These are phyloP conservation scores for Venturia oleaginea DNA, from an alignment of 2,329 filamentous ascomycete species.

Conservation along the genomic window DNA sequence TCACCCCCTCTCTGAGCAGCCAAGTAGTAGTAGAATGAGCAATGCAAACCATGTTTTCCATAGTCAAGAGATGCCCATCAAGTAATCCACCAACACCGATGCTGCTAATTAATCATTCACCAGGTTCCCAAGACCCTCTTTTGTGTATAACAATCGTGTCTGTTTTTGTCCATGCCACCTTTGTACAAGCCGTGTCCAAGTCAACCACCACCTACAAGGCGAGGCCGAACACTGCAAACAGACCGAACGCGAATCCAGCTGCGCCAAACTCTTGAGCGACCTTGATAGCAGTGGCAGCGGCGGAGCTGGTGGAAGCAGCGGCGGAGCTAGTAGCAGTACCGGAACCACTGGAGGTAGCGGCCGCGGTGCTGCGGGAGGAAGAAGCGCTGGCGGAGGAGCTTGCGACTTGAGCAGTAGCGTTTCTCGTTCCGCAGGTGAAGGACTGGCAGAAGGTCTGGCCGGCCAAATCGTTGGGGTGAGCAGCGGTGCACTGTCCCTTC, in stretches of 20 bases:
- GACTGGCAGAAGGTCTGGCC: constrained; percentile 38
- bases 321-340: constrained; percentile 20
- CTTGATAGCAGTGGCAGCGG: constrained; percentile 38
- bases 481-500: constrained; percentile 34
- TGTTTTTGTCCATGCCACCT: not conserved
- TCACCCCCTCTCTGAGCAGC: not conserved
- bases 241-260: constrained; percentile 41
- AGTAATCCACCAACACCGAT: constrained; percentile 4
- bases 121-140: not conserved
- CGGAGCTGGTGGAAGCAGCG: constrained; percentile 20
- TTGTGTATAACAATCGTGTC: not conserved
- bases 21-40: constrained; percentile 2
- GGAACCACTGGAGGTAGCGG: constrained; percentile 22
- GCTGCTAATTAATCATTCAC: constrained; percentile 1
- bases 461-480: constrained; percentile 29
- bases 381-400: constrained; percentile 23
- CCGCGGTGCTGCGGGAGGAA: constrained; percentile 18
- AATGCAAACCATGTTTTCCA: constrained; percentile 3
- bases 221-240: constrained; percentile 48
- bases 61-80: constrained; percentile 1
- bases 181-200: constrained; percentile 3
- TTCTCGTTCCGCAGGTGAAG: constrained; percentile 44
- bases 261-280: constrained; percentile 43
- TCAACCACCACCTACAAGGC: constrained; percentile 43
- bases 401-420: constrained; percentile 28